phyloP scores from a whole-genome alignment of 2,329 filamentous ascomycete species.

The Colletotrichum sp. region DNA sequence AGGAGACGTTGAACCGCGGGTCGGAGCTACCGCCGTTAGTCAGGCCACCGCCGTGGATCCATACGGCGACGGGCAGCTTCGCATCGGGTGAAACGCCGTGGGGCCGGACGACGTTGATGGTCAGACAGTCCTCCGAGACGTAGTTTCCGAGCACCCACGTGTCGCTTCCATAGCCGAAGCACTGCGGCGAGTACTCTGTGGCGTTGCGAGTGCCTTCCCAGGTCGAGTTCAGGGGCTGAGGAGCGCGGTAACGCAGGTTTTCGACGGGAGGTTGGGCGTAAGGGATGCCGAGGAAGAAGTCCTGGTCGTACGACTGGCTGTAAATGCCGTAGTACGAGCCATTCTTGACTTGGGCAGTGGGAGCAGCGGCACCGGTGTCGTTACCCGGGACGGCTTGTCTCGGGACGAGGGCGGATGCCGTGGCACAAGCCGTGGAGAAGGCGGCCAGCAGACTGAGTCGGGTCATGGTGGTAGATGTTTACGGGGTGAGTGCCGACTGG shows the following conservation, averaged over 20 bases:
- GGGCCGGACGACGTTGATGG: conserved; percentile 33
- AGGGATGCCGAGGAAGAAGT: conserved; percentile 60
- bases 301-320: conserved; percentile 46
- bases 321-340: conserved; percentile 45
- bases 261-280: conserved; percentile 60
- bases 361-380: background rate
- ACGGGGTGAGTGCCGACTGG: background rate
- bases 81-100: conserved; percentile 31
- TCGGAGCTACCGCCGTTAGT: conserved; percentile 36
- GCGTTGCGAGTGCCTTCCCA: conserved; percentile 47
- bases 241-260: conserved; percentile 55
- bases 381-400: conserved; percentile 1
- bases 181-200: conserved; percentile 50
- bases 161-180: conserved; percentile 55
- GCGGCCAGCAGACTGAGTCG: conserved; percentile 8
- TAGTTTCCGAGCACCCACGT: conserved; percentile 26
- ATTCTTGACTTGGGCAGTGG: conserved; percentile 11
- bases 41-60: conserved; percentile 56
- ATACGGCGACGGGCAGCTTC: conserved; percentile 61
- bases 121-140: conserved; percentile 34
- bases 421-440: conserved; percentile 8
- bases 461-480: background rate
- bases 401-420: conserved; percentile 11
- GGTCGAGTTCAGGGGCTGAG: conserved; percentile 51
- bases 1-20: conserved; percentile 65